Evolutionary conservation across 163 green algal species (phyloP), one percentile per base, ranked within the genome.

Genomic region (Scenedesmus sp.): DNA sequence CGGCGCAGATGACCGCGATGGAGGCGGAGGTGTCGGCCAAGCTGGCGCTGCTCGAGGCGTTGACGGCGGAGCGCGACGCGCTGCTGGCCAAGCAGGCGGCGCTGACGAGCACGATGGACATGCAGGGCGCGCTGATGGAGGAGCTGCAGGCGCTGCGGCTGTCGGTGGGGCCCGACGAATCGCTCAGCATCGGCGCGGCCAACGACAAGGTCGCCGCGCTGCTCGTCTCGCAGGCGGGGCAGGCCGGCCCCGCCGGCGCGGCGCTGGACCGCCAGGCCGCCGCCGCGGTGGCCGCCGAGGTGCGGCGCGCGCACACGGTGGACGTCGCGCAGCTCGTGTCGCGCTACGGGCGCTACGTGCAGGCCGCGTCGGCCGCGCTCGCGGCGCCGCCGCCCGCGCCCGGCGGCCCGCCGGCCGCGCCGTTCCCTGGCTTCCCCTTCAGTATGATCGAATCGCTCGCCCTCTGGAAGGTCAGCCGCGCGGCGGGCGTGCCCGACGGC

Each of bases 381-480:
- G n/a, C 54, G 34, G 51, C 54, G 7, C 26, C 54, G 39, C 39
- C 63, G 54, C 39, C 63, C 24, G 42, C 42, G 57, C 42, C 63
- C 39, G 56, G 63, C 36, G 24, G 18, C 15, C 4, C 24, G 63
- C 20, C 15, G 29, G 36, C 63, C n/a, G 22, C 9, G 26, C 7
- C 14, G 28, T 64, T 39, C 10, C 56, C 56, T 13, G 1, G 3
- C 20, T 72, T 72, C 14, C 63, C 63, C 14, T 72, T 72, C 28
- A 72, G 36, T 44, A n/a, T 72, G 20, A 24, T 72, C 13, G 63
- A 72, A 14, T 20, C 24, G 13, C 39, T 72, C 5, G 33, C 63
- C 15, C 63, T 72, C n/a, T 72, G 45, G 36, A 72, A 72, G 24
- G 26, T 72, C 39, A 72, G 36, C 39, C 34, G 39, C 28, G 11